These are phyloP conservation scores for Paracorniculantispora psalliotae DNA, from an alignment of 2,329 filamentous ascomycete genomes.

Conservation along the genomic window DNA sequence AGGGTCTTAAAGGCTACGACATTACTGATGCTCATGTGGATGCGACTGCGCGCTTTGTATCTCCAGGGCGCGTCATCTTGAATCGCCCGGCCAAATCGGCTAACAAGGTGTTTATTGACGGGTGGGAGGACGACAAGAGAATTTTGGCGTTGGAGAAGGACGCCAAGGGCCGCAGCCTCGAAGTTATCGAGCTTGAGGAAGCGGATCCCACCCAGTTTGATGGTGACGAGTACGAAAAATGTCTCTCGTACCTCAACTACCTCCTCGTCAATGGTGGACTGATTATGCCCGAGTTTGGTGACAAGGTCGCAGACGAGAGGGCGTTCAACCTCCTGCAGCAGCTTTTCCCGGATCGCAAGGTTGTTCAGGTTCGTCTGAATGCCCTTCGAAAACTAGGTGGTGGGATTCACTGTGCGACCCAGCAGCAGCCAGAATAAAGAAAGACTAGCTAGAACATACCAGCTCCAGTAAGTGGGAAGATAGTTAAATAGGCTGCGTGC, in stretches of 20 bases:
- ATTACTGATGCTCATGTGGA: constrained; percentile 15
- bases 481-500: not conserved
- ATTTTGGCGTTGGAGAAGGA: constrained; percentile 4
- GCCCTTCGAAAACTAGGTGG: constrained; percentile 6
- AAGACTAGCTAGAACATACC: not conserved
- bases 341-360: constrained; percentile 10
- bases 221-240: constrained; percentile 8
- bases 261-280: constrained; percentile 9
- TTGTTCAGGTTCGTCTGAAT: constrained; percentile 5
- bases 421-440: constrained; percentile 7
- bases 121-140: not conserved
- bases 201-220: constrained; percentile 10
- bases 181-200: constrained; percentile 10
- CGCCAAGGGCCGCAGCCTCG: constrained; percentile 4
- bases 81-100: constrained; percentile 2
- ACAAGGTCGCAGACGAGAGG: constrained; percentile 3
- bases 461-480: not conserved
- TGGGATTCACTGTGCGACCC: constrained; percentile 14
- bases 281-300: constrained; percentile 11
- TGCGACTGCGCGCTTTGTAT: constrained; percentile 7
- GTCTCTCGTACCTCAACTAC: constrained; percentile 13
- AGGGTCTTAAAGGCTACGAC: constrained; percentile 11
- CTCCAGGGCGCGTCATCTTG: constrained; percentile 8
- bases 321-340: not conserved
- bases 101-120: not conserved